A percentile compares a stretch with the other conserved stretches of the same genome.
Conservation (phyloP, 768 basidiomycete genomes). For the Suillus plorans region DNA sequence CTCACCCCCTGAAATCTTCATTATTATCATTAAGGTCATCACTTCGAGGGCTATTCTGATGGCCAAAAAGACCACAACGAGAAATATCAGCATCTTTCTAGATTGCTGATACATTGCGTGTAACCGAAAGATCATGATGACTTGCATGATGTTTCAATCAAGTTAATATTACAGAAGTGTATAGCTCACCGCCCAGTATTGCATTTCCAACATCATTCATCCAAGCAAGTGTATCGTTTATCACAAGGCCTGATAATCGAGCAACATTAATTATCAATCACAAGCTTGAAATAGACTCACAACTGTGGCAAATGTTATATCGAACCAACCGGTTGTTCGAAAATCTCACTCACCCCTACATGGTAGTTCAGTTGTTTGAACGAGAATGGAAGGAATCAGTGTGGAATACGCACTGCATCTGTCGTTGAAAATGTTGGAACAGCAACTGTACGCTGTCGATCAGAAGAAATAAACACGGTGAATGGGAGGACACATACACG, state of each 20-base stretch:
- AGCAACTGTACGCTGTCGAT: not conserved
- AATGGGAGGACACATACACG: not conserved
- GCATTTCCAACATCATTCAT: rapidly evolving
- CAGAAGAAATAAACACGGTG: not conserved
- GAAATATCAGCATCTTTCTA: not conserved
- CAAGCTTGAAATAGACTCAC: not conserved
- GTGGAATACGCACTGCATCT: not conserved
- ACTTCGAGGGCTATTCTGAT: not conserved
- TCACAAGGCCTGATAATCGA: not conserved
- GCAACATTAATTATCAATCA: not conserved
- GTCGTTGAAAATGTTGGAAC: not conserved
- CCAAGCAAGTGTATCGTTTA: not conserved
- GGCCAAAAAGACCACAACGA: not conserved
- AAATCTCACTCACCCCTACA: not conserved
- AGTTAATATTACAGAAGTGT: not conserved
- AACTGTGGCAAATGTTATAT: not conserved
- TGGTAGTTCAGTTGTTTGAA: not conserved
- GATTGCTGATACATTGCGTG: not conserved
- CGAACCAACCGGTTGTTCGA: not conserved
- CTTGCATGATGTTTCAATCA: not conserved
- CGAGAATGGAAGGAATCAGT: not conserved
- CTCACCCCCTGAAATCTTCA: not conserved
- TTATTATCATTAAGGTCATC: not conserved
- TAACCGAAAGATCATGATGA: not conserved
- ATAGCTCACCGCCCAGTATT: not conserved